A percentile compares a stretch with the other conserved stretches of the same genome.
phyloP scores from a whole-genome alignment of 768 basidiomycete species.

The Trametes cingulata region DNA sequence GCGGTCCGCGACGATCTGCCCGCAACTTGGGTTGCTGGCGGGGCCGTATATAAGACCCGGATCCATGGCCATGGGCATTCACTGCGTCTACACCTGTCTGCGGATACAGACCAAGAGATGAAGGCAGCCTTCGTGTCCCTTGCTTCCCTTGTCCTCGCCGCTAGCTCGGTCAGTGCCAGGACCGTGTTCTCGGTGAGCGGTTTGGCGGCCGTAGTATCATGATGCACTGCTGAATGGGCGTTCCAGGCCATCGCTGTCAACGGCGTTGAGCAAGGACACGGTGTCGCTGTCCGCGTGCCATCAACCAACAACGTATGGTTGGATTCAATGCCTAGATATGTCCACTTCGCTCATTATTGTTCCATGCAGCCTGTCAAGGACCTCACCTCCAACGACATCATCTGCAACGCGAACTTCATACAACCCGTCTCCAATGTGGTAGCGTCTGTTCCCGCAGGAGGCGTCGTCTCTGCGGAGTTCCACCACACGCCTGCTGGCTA shows the following conservation, averaged over 20 bases:
- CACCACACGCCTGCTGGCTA: constrained; percentile 50
- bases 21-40: not conserved
- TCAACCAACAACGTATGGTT: constrained; percentile 47
- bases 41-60: constrained; percentile 3
- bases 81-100: not conserved
- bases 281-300: constrained; percentile 46
- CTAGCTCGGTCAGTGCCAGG: constrained; percentile 24
- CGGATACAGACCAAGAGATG: constrained; percentile 9
- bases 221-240: not conserved
- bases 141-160: constrained; percentile 20
- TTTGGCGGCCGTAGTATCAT: not conserved
- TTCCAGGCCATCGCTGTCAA: constrained; percentile 49
- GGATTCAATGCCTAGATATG: not conserved
- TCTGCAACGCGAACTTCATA: constrained; percentile 61
- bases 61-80: not conserved
- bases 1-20: not conserved
- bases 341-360: not conserved
- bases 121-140: constrained; percentile 18
- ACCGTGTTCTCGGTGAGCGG: constrained; percentile 31
- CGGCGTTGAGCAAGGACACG: constrained; percentile 48
- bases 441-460: constrained; percentile 53
- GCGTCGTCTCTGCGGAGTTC: constrained; percentile 52
- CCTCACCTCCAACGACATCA: constrained; percentile 52
- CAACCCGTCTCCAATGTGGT: constrained; percentile 45
- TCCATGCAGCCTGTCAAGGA: constrained; percentile 51